A percentile compares a stretch with the other conserved stretches of the same genome.
phyloP scores from a whole-genome alignment of 352 stramenopile species.

The Phytopythium ostracodes region DNA sequence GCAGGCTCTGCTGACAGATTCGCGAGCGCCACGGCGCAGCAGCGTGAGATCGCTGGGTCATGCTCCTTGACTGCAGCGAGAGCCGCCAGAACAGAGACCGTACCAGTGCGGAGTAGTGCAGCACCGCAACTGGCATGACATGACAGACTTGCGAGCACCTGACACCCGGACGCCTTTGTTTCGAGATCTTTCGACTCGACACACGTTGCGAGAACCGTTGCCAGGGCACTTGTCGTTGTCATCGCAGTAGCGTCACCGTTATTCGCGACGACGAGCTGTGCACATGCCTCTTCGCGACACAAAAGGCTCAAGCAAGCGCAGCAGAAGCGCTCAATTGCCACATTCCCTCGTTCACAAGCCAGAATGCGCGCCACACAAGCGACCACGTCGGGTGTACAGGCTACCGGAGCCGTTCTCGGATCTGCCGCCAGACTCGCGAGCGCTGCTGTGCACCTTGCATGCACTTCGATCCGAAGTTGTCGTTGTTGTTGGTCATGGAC shows the following conservation, averaged over 20 bases:
- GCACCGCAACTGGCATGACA: constrained; percentile 60
- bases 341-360: constrained; percentile 37
- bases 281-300: constrained; percentile 61
- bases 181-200: constrained; percentile 54
- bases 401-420: constrained; percentile 21
- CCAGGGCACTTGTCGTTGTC: constrained; percentile 12
- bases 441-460: constrained; percentile 54
- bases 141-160: constrained; percentile 71
- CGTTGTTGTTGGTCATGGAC: not conserved
- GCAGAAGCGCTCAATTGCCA: constrained; percentile 66
- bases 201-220: constrained; percentile 58
- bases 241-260: not conserved
- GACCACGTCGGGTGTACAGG: constrained; percentile 52
- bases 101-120: constrained; percentile 42
- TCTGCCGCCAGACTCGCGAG: constrained; percentile 61
- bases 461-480: constrained; percentile 38
- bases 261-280: constrained; percentile 39
- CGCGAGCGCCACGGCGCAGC: constrained; percentile 61
- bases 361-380: constrained; percentile 53
- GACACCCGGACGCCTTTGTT: constrained; percentile 70
- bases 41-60: constrained; percentile 46
- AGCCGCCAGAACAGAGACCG: constrained; percentile 52
- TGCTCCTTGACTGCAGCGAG: constrained; percentile 46
- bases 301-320: constrained; percentile 70
- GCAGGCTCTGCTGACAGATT: constrained; percentile 56